Evolutionary conservation across 177 flowering plant species (phyloP), one percentile per base, ranked within the genome.

Genomic region (Tripterygium wilfordii): DNA sequence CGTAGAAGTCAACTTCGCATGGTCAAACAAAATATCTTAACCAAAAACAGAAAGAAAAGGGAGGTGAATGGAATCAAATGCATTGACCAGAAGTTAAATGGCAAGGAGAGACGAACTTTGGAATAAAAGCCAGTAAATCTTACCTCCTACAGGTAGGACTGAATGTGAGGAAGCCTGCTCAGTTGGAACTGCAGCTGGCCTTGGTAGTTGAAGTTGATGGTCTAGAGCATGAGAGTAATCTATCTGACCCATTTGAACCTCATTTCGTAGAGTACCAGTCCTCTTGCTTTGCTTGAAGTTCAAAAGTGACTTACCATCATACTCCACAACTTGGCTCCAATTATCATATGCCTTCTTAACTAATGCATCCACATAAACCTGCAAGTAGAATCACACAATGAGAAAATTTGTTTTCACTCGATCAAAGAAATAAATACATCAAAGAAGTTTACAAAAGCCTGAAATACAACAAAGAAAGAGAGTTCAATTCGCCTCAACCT

Each of bases 301-400:
- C 53, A 63, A 10, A 35, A 69, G 49, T 16, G 75, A 60, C 51
- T 64, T 64, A 23, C 76, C 70, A 52, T 71, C 76, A 57, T 67
- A 71, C 24, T 71, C 72, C 27, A 64, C 18, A 41, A 67, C 76
- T 40, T 61, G 62, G 45, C 51, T 57, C 76, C 76, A 67, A 42
- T 67, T 67, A 0, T 71, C 76, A 42, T 71, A 71, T 14, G 76
- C 76, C 35, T 60, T 71, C 57, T 71, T 71, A 53, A 71, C 61
- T 48, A 64, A 22, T 16, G 61, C 40, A 52, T 71, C 76, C 19
- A 71, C 72, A 56, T 42, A 61, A 14, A 67, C 57, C 76, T 71
- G 62, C 42, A 61, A 39, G n/a, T n/a, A 20, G 28, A 46, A 39
- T 45, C 8, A 13, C 22, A 23, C 10, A 10, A 17, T 29, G 31